A percentile compares a stretch with the other conserved stretches of the same genome.
phyloP scores from a whole-genome alignment of 1,139 yeast species.

The Yamadazyma jaroonii region DNA sequence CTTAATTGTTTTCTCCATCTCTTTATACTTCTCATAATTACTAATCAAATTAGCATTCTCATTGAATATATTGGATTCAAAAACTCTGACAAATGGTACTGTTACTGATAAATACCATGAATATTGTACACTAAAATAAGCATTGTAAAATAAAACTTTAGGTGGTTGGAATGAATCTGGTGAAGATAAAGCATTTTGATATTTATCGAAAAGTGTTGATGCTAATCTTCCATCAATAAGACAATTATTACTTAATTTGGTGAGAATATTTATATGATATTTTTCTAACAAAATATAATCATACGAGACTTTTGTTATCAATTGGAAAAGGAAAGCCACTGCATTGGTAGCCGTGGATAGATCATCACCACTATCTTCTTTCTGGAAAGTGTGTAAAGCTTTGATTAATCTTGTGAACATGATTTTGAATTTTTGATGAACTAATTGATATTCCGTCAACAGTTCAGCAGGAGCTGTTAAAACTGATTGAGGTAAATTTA shows the following conservation, averaged over 20 bases:
- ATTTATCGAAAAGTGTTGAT: slow-evolving; percentile 21
- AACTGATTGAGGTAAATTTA: slow-evolving; percentile 27
- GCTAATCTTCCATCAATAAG: slow-evolving; percentile 27
- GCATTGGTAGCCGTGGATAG: slow-evolving; percentile 14
- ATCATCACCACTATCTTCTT: slow-evolving; percentile 32
- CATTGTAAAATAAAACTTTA: slow-evolving; percentile 36
- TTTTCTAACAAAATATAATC: slow-evolving; percentile 42
- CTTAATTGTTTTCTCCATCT: slow-evolving; percentile 12
- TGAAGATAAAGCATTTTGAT: slow-evolving; percentile 13
- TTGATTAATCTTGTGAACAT: slow-evolving; percentile 26
- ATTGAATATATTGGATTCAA: slow-evolving; percentile 31
- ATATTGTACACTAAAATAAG: slow-evolving; percentile 33
- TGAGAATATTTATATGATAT: slow-evolving; percentile 37
- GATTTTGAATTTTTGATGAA: slow-evolving; percentile 30
- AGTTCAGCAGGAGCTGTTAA: slow-evolving; percentile 12
- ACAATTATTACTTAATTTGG: slow-evolving; percentile 34
- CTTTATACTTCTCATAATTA: slow-evolving; percentile 15
- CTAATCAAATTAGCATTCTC: slow-evolving; percentile 24
- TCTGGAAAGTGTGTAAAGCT: slow-evolving; percentile 24
- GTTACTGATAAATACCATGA: slow-evolving; percentile 40
- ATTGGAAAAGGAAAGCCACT: slow-evolving; percentile 25
- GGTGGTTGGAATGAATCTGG: slow-evolving; percentile 15
- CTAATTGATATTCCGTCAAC: slow-evolving; percentile 21
- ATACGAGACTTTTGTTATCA: slow-evolving; percentile 36
- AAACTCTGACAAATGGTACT: slow-evolving; percentile 35